Evolutionary conservation across 345 rosid species (phyloP).

Genomic region (Gossypium mustelinum): DNA sequence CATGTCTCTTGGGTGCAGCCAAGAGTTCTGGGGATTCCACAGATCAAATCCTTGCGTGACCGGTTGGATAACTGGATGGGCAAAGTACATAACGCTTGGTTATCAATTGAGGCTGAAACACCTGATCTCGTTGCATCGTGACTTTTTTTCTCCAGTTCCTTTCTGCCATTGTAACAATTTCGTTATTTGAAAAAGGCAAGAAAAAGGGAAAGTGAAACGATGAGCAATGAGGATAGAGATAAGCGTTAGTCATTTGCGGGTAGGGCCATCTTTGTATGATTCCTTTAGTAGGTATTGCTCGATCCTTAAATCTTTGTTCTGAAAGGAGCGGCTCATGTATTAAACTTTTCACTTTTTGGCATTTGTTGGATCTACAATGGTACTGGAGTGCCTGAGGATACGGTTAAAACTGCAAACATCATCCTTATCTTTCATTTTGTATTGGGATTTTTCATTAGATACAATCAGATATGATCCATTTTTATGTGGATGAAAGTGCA

Average conservation of each 20-base stretch:
- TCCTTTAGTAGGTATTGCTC: constrained; percentile 1
- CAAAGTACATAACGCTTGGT: constrained; percentile 73
- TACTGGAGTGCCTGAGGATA: constrained; percentile 8
- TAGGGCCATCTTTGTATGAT: constrained; percentile 15
- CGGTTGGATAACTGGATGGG: constrained; percentile 79
- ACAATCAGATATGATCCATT: constrained; percentile 12
- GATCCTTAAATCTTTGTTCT: constrained; percentile 2
- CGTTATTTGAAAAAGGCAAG: neutral
- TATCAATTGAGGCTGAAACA: constrained; percentile 95
- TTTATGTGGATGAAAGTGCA: constrained; percentile 11
- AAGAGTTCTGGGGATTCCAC: constrained; percentile 89
- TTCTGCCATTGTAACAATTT: constrained; percentile 22
- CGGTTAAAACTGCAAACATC: neutral
- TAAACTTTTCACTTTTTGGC: neutral
- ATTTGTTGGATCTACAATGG: constrained; percentile 13
- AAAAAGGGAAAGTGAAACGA: neutral
- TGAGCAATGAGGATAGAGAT: constrained; percentile 1
- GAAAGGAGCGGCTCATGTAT: constrained; percentile 10
- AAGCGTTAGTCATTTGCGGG: neutral
- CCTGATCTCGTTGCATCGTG: constrained; percentile 91
- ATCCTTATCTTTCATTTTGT: constrained; percentile 1
- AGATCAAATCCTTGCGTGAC: constrained; percentile 81
- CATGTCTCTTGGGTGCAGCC: constrained; percentile 99
- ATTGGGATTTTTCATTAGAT: constrained; percentile 11
- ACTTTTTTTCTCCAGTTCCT: constrained; percentile 20